phyloP scores from a whole-genome alignment of 495 filamentous ascomycete genomes.

The Peziza echinospora region DNA sequence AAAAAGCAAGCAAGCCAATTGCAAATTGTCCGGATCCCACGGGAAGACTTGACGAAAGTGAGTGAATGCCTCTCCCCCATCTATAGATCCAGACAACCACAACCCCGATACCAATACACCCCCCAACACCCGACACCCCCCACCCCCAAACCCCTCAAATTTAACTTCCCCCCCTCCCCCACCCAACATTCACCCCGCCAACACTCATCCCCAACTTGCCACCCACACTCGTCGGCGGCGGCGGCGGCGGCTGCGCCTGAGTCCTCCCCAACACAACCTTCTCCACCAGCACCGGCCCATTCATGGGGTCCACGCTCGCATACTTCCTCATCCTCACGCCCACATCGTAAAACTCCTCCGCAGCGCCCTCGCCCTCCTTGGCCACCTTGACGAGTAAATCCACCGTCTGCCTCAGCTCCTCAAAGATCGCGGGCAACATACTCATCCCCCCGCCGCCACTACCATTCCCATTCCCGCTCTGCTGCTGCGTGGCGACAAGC shows the following conservation, averaged over 20 bases:
- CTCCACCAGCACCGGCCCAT: slow-evolving; percentile 66
- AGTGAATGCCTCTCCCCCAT: too few relatives aligned
- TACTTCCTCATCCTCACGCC: slow-evolving; percentile 76
- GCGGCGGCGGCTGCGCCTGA: neutral
- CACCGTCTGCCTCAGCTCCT: slow-evolving; percentile 82
- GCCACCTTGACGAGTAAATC: slow-evolving; percentile 35
- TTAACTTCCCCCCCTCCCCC: neutral
- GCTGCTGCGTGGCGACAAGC: slow-evolving; percentile 45
- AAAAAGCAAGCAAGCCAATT: too few relatives aligned
- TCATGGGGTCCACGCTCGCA: slow-evolving; percentile 69
- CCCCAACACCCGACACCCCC: neutral
- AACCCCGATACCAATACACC: neutral
- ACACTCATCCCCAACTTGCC: neutral
- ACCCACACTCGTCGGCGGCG: neutral
- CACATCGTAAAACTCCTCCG: slow-evolving; percentile 86
- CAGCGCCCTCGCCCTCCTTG: slow-evolving; percentile 44
- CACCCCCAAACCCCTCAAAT: neutral
- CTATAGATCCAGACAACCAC: too few relatives aligned
- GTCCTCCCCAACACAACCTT: slow-evolving; percentile 37
- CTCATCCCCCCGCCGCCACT: neutral
- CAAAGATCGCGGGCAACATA: slow-evolving; percentile 64
- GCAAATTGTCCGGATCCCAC: too few relatives aligned
- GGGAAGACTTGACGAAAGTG: too few relatives aligned
- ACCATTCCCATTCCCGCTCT: too few relatives aligned
- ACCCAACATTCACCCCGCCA: neutral